Conservation (phyloP, 2,329 filamentous ascomycete genomes). For the Emergomyces orientalis region DNA sequence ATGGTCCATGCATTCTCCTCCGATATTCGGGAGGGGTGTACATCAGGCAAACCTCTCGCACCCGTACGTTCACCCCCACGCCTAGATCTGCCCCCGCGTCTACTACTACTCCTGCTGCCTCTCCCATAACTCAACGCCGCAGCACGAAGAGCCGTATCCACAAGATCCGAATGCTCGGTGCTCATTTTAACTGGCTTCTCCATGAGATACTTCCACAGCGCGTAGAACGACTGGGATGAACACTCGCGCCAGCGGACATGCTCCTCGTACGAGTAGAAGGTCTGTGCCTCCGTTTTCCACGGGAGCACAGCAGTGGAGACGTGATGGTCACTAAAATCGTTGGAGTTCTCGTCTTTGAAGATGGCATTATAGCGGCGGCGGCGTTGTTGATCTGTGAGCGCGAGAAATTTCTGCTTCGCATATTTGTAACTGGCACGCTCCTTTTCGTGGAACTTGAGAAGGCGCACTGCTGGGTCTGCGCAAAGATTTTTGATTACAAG, state of each 20-base stretch:
- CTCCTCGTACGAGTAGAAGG: conserved; percentile 32
- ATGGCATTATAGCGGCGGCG: conserved; percentile 7
- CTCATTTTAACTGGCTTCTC: conserved; percentile 18
- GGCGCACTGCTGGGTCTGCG: conserved; percentile 19
- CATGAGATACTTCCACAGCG: conserved; percentile 23
- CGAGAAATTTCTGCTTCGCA: conserved; percentile 21
- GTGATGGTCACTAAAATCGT: conserved; percentile 4
- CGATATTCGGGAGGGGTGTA: conserved; percentile 11
- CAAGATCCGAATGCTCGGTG: conserved; percentile 17
- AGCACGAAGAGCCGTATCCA: conserved; percentile 2
- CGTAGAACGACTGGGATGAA: conserved; percentile 13
- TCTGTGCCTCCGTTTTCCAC: conserved; percentile 11
- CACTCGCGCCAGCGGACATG: conserved; percentile 27
- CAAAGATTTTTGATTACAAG: conserved; percentile 26
- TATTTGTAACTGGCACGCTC: conserved; percentile 20
- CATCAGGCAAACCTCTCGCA: conserved; percentile 14
- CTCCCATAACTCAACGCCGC: neutral
- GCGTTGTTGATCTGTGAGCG: conserved; percentile 12
- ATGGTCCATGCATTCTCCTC: conserved; percentile 29
- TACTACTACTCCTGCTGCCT: neutral
- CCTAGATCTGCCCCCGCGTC: neutral
- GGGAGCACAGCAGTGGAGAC: neutral
- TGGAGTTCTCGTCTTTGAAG: conserved; percentile 14
- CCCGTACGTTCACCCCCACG: neutral
- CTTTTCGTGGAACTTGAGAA: conserved; percentile 19